Conservation (phyloP, 257 asterid genomes). For the Fraxinus anomala region DNA sequence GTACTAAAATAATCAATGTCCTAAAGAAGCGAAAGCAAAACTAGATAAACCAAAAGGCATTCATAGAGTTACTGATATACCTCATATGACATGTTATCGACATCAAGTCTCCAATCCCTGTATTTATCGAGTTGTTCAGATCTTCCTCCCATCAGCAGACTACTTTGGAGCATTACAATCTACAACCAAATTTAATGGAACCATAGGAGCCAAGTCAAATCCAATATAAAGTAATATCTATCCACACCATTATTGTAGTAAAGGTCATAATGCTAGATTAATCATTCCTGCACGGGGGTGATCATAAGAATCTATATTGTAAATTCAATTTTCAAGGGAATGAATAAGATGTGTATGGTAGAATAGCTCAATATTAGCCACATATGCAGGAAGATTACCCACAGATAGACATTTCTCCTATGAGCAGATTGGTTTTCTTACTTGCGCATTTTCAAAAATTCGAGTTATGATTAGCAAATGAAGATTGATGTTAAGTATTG, state of each 20-base stretch:
- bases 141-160: slow-evolving; percentile 67
- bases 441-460: not conserved
- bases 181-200: slow-evolving; percentile 31
- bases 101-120: slow-evolving; percentile 73
- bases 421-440: not conserved
- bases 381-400: slow-evolving; percentile 7
- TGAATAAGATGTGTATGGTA: too few species aligned
- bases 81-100: slow-evolving; percentile 88
- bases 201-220: not conserved
- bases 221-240: slow-evolving; percentile 2
- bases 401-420: not conserved
- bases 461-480: not conserved
- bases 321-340: too few species aligned
- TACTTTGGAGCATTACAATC: slow-evolving; percentile 77
- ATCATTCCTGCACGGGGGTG: not conserved
- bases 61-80: slow-evolving; percentile 31
- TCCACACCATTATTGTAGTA: not conserved
- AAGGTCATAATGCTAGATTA: not conserved
- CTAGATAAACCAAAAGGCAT: slow-evolving; percentile 7
- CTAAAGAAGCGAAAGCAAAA: slow-evolving; percentile 1
- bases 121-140: slow-evolving; percentile 48
- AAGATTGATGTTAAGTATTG: not conserved
- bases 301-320: not conserved
- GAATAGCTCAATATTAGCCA: not conserved
- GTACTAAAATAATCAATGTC: not conserved